phyloP scores from a whole-genome alignment of 176 grass and related monocot species.

The Dendrocalamus sinicus region DNA sequence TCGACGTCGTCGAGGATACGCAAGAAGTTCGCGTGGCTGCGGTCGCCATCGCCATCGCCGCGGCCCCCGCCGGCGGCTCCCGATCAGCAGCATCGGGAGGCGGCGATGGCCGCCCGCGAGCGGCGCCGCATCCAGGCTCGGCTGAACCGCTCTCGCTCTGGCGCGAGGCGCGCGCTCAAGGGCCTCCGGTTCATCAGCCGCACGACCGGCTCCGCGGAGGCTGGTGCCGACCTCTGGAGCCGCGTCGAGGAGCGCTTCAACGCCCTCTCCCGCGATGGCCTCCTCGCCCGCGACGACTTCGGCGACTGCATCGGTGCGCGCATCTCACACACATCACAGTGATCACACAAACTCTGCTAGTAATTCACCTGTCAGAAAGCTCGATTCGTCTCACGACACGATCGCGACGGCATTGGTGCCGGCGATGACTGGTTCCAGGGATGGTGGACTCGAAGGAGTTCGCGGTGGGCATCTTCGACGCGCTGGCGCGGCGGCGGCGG shows the following conservation, averaged over 20 bases:
- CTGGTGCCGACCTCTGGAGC: constrained; percentile 54
- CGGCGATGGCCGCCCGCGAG: constrained; percentile 65
- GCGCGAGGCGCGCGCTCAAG: constrained; percentile 62
- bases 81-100: constrained; percentile 11
- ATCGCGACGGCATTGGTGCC: background rate
- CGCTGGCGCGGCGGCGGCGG: constrained; percentile 66
- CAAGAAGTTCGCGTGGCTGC: constrained; percentile 80
- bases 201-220: constrained; percentile 51
- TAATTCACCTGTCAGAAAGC: too few species aligned
- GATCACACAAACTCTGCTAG: background rate
- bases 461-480: constrained; percentile 91
- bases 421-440: constrained; percentile 46
- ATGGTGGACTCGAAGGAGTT: constrained; percentile 99
- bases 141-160: constrained; percentile 68
- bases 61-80: background rate
- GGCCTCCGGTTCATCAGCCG: constrained; percentile 87
- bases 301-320: constrained; percentile 89
- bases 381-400: background rate
- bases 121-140: constrained; percentile 62
- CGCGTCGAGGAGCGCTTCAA: constrained; percentile 74
- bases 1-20: constrained; percentile 79
- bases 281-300: constrained; percentile 95
- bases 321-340: background rate
- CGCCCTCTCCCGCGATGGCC: constrained; percentile 63
- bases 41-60: constrained; percentile 55